Conservation (phyloP, 208 protist genomes). For the Herpetomonas muscarum region DNA sequence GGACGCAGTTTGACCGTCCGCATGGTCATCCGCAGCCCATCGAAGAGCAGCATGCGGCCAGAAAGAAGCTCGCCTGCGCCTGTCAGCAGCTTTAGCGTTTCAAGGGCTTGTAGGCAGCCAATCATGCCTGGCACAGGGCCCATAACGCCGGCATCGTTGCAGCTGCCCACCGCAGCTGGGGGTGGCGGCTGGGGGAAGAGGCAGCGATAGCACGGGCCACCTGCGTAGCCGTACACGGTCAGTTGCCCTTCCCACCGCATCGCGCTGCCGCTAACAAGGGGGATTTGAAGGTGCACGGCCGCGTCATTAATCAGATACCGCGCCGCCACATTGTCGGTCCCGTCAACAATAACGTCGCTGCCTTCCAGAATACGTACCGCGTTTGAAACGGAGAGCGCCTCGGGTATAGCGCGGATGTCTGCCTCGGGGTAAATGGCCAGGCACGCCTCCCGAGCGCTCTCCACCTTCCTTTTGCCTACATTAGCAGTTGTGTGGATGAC, state of each 20-base stretch:
- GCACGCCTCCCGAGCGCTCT: conserved; percentile 69
- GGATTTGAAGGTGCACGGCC: conserved; percentile 73
- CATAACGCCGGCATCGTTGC: conserved; percentile 91
- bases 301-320: conserved; percentile 95
- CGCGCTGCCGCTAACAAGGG: conserved; percentile 94
- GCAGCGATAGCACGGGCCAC: conserved; percentile 92
- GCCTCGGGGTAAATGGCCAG: conserved; percentile 60
- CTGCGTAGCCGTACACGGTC: conserved; percentile 76
- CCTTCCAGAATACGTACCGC: conserved; percentile 56
- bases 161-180: conserved; percentile 76
- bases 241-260: conserved; percentile 95
- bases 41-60: conserved; percentile 84
- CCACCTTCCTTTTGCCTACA: conserved; percentile 74
- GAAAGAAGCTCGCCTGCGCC: conserved; percentile 57
- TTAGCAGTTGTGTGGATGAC: conserved; percentile 79
- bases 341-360: conserved; percentile 91
- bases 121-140: conserved; percentile 93
- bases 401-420: conserved; percentile 25
- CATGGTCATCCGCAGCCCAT: conserved; percentile 61
- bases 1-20: conserved; percentile 70
- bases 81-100: conserved; percentile 86
- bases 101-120: conserved; percentile 92
- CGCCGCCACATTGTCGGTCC: conserved; percentile 91
- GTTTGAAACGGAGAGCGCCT: conserved; percentile 59
- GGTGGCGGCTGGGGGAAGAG: conserved; percentile 89